These are phyloP conservation scores for Mucor circinelloides DNA, from an alignment of 371 early-diverging fungal species.

Conservation along the genomic window DNA sequence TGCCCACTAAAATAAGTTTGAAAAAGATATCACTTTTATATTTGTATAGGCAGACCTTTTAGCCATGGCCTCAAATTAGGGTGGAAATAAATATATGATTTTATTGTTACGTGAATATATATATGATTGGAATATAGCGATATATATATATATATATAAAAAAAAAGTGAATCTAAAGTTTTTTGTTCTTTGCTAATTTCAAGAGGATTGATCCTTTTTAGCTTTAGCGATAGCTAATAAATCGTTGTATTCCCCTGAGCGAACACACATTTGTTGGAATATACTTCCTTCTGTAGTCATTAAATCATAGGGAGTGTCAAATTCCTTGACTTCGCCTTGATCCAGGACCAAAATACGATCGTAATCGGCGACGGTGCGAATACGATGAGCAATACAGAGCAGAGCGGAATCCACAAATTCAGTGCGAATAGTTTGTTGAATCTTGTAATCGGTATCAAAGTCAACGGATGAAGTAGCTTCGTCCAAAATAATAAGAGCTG, in stretches of 20 bases:
- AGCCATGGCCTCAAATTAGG: too few relatives aligned
- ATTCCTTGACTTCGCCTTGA: conserved; percentile 79
- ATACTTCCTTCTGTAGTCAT: conserved; percentile 55
- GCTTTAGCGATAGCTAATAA: conserved; percentile 36
- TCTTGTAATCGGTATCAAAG: conserved; percentile 71
- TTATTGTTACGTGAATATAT: background rate
- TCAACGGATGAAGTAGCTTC: conserved; percentile 87
- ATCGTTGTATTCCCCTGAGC: conserved; percentile 63
- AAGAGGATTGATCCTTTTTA: background rate
- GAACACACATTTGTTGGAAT: conserved; percentile 69
- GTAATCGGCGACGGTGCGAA: conserved; percentile 87
- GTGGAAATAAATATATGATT: background rate
- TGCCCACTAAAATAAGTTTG: too few relatives aligned
- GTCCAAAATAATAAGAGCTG: conserved; percentile 81
- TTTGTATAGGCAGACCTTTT: too few relatives aligned
- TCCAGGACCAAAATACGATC: conserved; percentile 88
- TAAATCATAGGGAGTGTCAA: conserved; percentile 63
- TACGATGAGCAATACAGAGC: conserved; percentile 80
- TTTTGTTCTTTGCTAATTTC: background rate
- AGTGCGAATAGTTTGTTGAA: conserved; percentile 79
- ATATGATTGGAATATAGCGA: background rate
- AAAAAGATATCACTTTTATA: too few relatives aligned
- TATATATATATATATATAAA: too few relatives aligned
- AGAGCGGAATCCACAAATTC: conserved; percentile 68
- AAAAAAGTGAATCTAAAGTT: background rate